Conservation (phyloP, 352 stramenopile species). For the Plasmopara muralis region DNA sequence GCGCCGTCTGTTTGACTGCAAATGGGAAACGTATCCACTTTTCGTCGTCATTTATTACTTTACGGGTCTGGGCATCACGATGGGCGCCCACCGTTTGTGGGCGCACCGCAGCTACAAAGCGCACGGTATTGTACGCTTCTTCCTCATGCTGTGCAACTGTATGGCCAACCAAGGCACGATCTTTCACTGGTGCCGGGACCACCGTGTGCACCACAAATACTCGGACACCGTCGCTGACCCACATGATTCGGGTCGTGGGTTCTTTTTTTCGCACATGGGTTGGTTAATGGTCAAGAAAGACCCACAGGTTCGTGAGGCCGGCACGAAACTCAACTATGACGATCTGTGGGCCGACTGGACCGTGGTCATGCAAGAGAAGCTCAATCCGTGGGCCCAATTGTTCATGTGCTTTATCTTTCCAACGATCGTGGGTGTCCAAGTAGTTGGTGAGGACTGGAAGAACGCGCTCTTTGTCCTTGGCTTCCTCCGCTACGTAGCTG, state of each 20-base stretch:
- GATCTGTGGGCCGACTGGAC: conserved; percentile 95
- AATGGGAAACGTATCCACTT: conserved; percentile 84
- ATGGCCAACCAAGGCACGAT: conserved; percentile 98
- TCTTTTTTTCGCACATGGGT: conserved; percentile 99
- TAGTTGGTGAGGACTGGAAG: conserved; percentile 92
- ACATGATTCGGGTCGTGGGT: conserved; percentile 95
- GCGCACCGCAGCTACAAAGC: conserved; percentile 95
- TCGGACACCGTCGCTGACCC: conserved; percentile 92
- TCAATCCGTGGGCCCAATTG: conserved; percentile 96
- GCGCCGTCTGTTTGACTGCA: conserved; percentile 66
- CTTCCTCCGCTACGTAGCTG: conserved; percentile 89
- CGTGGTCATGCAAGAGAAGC: conserved; percentile 93
- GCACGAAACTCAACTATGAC: conserved; percentile 93
- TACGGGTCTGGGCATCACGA: conserved; percentile 95
- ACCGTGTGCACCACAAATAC: conserved; percentile 99
- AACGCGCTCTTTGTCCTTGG: conserved; percentile 94
- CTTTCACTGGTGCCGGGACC: conserved; percentile 97
- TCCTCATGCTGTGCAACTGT: conserved; percentile 97
- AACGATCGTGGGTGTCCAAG: conserved; percentile 80
- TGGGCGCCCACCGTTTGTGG: conserved; percentile 97
- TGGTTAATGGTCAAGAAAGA: conserved; percentile 99
- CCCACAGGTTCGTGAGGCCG: conserved; percentile 81
- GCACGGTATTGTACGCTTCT: conserved; percentile 82
- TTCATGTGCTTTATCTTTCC: conserved; percentile 98
- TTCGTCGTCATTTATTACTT: conserved; percentile 93